Evolutionary conservation across 2,329 filamentous ascomycete species (phyloP).

Genomic region (Aspergillus pseudoterreus): DNA sequence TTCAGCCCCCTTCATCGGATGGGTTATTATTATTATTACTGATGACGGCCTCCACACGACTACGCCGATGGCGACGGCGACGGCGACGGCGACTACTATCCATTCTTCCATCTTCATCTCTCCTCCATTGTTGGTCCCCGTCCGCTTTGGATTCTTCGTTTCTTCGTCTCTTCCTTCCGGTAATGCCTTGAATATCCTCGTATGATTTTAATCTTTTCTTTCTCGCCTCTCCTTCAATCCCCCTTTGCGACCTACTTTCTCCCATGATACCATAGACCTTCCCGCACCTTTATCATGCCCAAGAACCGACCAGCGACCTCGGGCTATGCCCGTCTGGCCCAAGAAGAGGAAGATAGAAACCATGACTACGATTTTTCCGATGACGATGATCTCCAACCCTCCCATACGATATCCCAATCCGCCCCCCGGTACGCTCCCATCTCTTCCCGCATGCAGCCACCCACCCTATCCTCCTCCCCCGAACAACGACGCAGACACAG

Average conservation of each 20-base stretch:
- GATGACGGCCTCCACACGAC: neutral
- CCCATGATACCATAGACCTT: constrained; percentile 12
- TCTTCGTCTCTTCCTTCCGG: constrained; percentile 2
- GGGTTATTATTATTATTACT: neutral
- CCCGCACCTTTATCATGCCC: constrained; percentile 53
- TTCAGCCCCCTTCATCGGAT: neutral
- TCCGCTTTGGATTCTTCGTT: neutral
- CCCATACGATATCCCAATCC: constrained; percentile 53
- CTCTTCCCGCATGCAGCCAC: constrained; percentile 46
- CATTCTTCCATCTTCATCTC: neutral
- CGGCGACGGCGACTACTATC: neutral
- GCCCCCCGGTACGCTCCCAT: constrained; percentile 62
- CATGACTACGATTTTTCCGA: constrained; percentile 63
- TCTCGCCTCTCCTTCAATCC: constrained; percentile 10
- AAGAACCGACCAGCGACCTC: constrained; percentile 68
- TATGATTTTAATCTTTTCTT: constrained; percentile 2
- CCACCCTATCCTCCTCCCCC: constrained; percentile 35
- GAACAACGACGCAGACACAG: constrained; percentile 46
- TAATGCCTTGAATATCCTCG: constrained; percentile 15
- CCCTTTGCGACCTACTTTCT: constrained; percentile 7
- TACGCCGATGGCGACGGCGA: neutral
- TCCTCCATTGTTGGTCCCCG: neutral
- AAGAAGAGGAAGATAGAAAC: constrained; percentile 62
- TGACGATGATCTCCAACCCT: constrained; percentile 59
- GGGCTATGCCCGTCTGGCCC: constrained; percentile 79